Evolutionary conservation across 2,329 filamentous ascomycete species (phyloP), one percentile per base, ranked within the genome.

Genomic region (Diaporthe sp.): DNA sequence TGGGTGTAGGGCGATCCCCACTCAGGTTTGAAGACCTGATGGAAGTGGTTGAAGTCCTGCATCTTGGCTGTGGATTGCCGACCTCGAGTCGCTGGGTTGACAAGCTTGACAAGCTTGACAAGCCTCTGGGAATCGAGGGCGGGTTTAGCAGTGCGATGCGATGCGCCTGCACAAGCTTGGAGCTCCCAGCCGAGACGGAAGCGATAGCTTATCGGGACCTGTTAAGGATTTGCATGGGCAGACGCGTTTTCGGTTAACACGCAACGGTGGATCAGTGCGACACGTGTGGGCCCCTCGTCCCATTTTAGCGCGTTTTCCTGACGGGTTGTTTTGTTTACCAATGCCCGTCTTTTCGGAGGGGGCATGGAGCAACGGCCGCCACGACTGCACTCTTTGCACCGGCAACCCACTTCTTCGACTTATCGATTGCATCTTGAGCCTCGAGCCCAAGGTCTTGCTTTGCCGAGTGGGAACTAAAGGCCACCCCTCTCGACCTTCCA

Each of bases 11-110:
- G 87, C 74, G 90, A 90, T 7, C 89, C 87, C 8, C 87, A 85
- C 71, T 91, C 88, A 54, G 89, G 86, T 30, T 87, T 87, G 78
- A 96, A 97, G 1, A 95, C 90, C 12, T 89, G 86, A 30, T 93
- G 88, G 76, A 94, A 94, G 47, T 92, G 88, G 33, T 90, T 88
- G 82, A 92, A 92, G 79, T 93, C 88, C 57, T 92, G 86, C 89
- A 93, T 93, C 47, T 73, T 82, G 74, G 58, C 33, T 54, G 42
- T 52, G 61, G 19, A 1, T 25, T 67, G 42, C 30, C 10, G 22
- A 38, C 30, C 30, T 67, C 42, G 22, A 38, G 7, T n/a, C 13
- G 22, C 35, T 25, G 35, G n/a, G 45, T 25, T 38, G 22, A 52
- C 64, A 12, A 38, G 33, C 47, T 25, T 38, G 22, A 52, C 64